These are phyloP conservation scores for Alternaria solani DNA, from an alignment of 2,329 filamentous ascomycete genomes.

Conservation along the genomic window DNA sequence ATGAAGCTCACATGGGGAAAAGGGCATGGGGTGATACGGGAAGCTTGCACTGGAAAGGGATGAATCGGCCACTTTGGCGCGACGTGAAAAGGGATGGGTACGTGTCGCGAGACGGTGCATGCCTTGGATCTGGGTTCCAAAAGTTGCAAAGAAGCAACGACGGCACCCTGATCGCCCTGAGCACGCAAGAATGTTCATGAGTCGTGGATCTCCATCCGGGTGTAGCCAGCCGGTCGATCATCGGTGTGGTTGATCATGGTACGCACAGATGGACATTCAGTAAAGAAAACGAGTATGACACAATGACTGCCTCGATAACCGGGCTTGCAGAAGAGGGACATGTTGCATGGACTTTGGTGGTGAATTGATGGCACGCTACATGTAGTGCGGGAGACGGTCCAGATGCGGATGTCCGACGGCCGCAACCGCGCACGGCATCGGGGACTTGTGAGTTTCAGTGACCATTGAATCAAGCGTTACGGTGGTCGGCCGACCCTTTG, in stretches of 20 bases:
- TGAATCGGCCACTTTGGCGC: neutral
- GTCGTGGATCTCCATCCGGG: conserved; percentile 16
- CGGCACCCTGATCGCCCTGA: conserved; percentile 7
- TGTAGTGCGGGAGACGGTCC: conserved; percentile 18
- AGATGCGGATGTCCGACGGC: conserved; percentile 25
- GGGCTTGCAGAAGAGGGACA: conserved; percentile 1
- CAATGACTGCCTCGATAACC: neutral
- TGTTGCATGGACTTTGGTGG: neutral
- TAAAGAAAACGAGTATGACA: conserved; percentile 4
- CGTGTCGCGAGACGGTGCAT: conserved; percentile 3
- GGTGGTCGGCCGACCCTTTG: conserved; percentile 12
- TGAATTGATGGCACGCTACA: conserved; percentile 7
- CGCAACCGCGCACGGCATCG: conserved; percentile 20
- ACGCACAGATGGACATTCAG: conserved; percentile 3
- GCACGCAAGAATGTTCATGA: conserved; percentile 7
- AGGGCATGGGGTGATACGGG: neutral
- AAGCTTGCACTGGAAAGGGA: neutral
- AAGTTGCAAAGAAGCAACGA: conserved; percentile 7
- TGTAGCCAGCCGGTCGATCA: conserved; percentile 17
- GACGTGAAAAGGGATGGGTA: neutral
- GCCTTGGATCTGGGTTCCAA: neutral
- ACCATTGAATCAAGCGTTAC: conserved; percentile 13
- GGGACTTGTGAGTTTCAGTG: conserved; percentile 10
- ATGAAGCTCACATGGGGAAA: neutral
- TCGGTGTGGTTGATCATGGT: conserved; percentile 5